Conservation (phyloP, 139 green algal genomes). For the Asterochloris erici region DNA sequence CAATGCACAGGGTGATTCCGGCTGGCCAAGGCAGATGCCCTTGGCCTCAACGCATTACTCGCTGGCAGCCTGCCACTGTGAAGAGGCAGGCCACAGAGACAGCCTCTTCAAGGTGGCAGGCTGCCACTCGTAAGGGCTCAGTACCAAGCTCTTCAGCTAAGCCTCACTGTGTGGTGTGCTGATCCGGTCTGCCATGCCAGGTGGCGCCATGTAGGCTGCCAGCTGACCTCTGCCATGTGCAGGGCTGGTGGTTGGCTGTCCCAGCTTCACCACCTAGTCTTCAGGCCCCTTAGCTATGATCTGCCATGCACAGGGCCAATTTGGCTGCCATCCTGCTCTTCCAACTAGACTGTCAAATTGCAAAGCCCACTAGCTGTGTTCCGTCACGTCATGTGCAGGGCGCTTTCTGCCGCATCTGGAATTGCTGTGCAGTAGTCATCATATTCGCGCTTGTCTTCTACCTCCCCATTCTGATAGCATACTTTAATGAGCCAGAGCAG, state of each 20-base stretch:
- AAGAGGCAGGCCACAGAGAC: too few species aligned
- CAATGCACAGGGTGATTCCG: too few species aligned
- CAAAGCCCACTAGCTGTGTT: background rate
- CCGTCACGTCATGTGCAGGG: background rate
- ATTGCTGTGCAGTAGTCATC: slow-evolving; percentile 14
- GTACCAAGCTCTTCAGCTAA: too few species aligned
- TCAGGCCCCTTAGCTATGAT: background rate
- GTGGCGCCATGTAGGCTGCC: too few species aligned
- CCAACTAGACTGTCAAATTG: background rate
- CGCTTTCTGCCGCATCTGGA: background rate
- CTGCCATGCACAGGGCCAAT: background rate
- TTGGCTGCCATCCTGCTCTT: background rate
- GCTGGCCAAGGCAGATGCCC: too few species aligned
- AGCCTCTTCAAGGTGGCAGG: too few species aligned
- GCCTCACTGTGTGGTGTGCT: too few species aligned
- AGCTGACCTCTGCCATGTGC: background rate
- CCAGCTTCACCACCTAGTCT: background rate
- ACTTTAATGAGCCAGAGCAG: slow-evolving; percentile 7
- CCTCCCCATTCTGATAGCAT: slow-evolving; percentile 4
- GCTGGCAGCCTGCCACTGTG: too few species aligned
- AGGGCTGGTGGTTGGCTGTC: background rate
- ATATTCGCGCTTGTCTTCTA: slow-evolving; percentile 14
- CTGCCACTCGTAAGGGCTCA: too few species aligned
- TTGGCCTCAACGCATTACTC: too few species aligned
- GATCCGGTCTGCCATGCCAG: too few species aligned